These are phyloP conservation scores for Chrysanthemum seticuspe DNA, from an alignment of 129 eudicot genomes.

Conservation along the genomic window DNA sequence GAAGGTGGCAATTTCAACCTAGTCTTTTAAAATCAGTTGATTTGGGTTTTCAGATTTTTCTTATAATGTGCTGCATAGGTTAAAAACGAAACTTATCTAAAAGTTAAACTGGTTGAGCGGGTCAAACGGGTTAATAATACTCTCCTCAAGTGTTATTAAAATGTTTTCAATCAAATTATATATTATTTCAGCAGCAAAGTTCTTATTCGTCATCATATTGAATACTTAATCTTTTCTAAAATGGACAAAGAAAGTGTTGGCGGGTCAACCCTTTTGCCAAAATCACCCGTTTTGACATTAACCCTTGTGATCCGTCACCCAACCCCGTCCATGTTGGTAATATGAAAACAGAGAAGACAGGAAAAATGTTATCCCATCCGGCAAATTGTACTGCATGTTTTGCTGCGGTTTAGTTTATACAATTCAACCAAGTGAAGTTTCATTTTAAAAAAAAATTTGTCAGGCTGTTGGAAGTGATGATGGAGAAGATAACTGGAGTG, in stretches of 20 bases:
- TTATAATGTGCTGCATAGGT: not conserved
- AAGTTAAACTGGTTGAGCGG: not conserved
- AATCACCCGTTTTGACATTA: no score
- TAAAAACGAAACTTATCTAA: not conserved
- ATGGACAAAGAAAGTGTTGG: no score
- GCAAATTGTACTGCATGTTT: constrained; percentile 10
- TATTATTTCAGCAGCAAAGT: no score
- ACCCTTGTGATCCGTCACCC: not conserved
- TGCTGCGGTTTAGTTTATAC: not conserved
- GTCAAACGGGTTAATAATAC: not conserved
- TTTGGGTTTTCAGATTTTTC: not conserved
- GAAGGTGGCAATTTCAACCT: not conserved
- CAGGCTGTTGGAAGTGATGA: constrained; percentile 50
- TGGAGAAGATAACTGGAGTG: constrained; percentile 44
- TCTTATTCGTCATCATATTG: no score
- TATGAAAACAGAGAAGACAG: not conserved
- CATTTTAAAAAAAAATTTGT: constrained; percentile 2
- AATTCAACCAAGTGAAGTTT: not conserved
- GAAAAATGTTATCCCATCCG: not conserved
- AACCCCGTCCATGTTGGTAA: not conserved
- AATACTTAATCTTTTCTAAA: no score
- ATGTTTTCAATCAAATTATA: no score
- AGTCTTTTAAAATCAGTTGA: not conserved
- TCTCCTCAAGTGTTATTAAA: no score
- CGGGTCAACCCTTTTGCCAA: no score